Evolutionary conservation across 2,329 filamentous ascomycete genomes (phyloP), one percentile per base, ranked within the genome.

Genomic region (Amauroascus niger): DNA sequence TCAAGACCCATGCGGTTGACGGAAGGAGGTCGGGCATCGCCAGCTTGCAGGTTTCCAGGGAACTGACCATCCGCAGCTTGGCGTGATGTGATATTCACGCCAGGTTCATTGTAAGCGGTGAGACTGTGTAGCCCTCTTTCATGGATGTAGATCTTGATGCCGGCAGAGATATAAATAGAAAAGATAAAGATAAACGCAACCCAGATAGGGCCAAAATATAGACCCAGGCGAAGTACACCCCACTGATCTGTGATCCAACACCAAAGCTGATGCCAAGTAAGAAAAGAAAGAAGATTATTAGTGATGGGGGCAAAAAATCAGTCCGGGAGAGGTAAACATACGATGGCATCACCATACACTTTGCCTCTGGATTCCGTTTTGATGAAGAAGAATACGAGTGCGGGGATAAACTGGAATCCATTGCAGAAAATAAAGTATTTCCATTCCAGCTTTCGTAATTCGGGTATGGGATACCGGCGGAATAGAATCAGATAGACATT

Each of bases 401-500:
- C 81, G 1, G 86, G 81, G 8, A 88, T 65, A 16, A 87, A 80
- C 0, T 87, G 86, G 1, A 88, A 57, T 0, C 87, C 87, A 57
- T 93, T 93, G 64, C 86, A 88, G 53, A 75, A 65, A 1, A 83
- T 28, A 1, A 88, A 65, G 59, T 93, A 93, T 54, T 78, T 82
- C 44, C 83, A 78, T 64, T 93, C 88, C 64, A 91, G 76, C 41
- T 69, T 74, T 9, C 80, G 80, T 13, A 93, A 71, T 50, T 79
- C 76, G 3, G 75, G 69, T 1, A 82, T 79, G 55, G 85, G 80
- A 60, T 83, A 90, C 58, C 84, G 86, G 62, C 75, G 76, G 67
- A 88, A 89, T 63, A 93, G 88, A 0, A 87, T 89, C 14, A 91
- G 70, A 66, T 87, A 88, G 49, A 93, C 87, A 64, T 93, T 94